These are phyloP conservation scores for Theileria luwenshuni DNA, from an alignment of 169 alveolate genomes.

Conservation along the genomic window DNA sequence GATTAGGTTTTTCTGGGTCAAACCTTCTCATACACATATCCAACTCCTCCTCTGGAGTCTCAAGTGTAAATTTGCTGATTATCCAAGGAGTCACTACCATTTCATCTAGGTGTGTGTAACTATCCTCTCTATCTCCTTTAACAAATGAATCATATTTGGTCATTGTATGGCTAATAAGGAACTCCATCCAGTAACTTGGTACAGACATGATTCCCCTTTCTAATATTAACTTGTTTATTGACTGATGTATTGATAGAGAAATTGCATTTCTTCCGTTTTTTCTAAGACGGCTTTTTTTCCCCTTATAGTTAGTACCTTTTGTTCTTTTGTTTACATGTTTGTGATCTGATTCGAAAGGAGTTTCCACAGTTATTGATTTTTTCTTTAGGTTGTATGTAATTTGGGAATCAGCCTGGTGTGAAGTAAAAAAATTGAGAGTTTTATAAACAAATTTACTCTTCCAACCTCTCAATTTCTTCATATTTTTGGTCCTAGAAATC, in stretches of 20 bases:
- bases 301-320: not conserved
- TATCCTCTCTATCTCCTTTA: not conserved
- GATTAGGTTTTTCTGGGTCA: slow-evolving; percentile 15
- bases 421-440: slow-evolving; percentile 19
- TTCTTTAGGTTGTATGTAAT: slow-evolving; percentile 35
- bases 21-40: not conserved
- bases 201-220: slow-evolving; percentile 34
- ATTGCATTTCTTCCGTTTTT: slow-evolving; percentile 35
- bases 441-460: not conserved
- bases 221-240: slow-evolving; percentile 41
- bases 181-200: slow-evolving; percentile 59
- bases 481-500: not conserved
- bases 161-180: slow-evolving; percentile 10
- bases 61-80: slow-evolving; percentile 20
- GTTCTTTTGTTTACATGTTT: not conserved
- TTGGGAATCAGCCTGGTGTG: slow-evolving; percentile 53
- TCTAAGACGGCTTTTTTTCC: slow-evolving; percentile 15
- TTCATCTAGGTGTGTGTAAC: not conserved
- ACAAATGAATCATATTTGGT: slow-evolving; percentile 3
- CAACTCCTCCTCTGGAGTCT: slow-evolving; percentile 2
- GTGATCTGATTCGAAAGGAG: slow-evolving; percentile 13
- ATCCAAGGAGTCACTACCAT: slow-evolving; percentile 32
- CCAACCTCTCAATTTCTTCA: not conserved
- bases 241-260: slow-evolving; percentile 44
- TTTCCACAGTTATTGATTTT: slow-evolving; percentile 37